phyloP scores from a whole-genome alignment of 306 rosid genomes.

The Trifolium fragiferum region DNA sequence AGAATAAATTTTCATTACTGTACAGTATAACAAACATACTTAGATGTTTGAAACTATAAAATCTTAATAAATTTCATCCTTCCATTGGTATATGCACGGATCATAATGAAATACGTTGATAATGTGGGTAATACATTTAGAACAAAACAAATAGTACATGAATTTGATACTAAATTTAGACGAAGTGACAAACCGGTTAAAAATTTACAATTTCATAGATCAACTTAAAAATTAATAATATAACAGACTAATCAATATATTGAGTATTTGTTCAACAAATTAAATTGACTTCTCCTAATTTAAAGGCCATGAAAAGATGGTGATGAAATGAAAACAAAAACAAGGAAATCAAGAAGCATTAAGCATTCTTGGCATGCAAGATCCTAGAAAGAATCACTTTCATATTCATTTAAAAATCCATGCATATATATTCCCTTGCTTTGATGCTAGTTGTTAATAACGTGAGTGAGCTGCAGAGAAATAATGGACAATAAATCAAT shows the following conservation, averaged over 20 bases:
- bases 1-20: no score
- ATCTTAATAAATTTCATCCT: no score
- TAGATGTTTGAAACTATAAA: no score
- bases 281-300: neutral
- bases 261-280: neutral
- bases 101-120: no score
- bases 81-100: no score
- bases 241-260: no score
- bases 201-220: neutral
- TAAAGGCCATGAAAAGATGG: slow-evolving; percentile 2
- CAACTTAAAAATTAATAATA: neutral
- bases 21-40: no score
- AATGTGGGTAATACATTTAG: no score
- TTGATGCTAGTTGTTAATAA: neutral
- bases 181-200: neutral
- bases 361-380: slow-evolving; percentile 2
- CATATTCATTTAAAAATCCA: neutral
- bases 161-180: neutral
- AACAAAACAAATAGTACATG: no score
- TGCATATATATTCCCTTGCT: neutral
- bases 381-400: neutral
- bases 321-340: neutral
- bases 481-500: slow-evolving; percentile 30
- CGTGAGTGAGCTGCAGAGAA: slow-evolving; percentile 6
- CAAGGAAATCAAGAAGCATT: slow-evolving; percentile 3